These are phyloP conservation scores for Phytophthora sp. DNA, from an alignment of 352 stramenopile species.

Conservation along the genomic window DNA sequence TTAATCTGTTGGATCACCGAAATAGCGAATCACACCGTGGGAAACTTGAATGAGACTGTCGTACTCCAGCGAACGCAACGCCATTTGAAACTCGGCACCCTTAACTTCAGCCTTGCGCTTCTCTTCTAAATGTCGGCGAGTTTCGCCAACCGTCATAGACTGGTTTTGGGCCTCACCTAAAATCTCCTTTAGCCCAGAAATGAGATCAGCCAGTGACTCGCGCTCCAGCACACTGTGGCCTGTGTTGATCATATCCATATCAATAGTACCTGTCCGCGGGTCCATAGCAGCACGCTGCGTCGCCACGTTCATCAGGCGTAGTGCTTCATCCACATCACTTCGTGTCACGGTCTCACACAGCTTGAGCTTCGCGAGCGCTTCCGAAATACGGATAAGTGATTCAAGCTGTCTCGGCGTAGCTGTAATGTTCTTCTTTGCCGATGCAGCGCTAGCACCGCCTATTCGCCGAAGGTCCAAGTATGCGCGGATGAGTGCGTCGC, in stretches of 20 bases:
- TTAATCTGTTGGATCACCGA: conserved; percentile 51
- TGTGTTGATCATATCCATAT: conserved; percentile 99
- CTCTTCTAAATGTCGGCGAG: conserved; percentile 87
- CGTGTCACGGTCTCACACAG: conserved; percentile 73
- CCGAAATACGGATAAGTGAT: conserved; percentile 97
- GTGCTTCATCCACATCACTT: conserved; percentile 94
- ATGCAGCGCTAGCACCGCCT: conserved; percentile 57
- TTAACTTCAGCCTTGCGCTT: conserved; percentile 81
- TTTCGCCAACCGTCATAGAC: conserved; percentile 86
- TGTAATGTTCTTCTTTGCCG: conserved; percentile 95
- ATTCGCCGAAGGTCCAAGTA: conserved; percentile 94
- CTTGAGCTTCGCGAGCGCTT: conserved; percentile 96
- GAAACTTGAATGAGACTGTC: conserved; percentile 94
- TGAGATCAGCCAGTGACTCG: conserved; percentile 69
- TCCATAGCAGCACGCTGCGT: conserved; percentile 98
- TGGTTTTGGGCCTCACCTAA: conserved; percentile 61
- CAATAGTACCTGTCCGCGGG: conserved; percentile 97
- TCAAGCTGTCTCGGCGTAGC: conserved; percentile 98
- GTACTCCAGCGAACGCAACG: conserved; percentile 89
- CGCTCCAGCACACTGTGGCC: conserved; percentile 91
- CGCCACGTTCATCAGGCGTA: conserved; percentile 97
- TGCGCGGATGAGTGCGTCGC: conserved; percentile 89
- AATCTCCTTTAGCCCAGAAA: conserved; percentile 63
- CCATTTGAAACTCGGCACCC: conserved; percentile 88
- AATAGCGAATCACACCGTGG: conserved; percentile 85